Evolutionary conservation across 2,329 filamentous ascomycete species (phyloP).

Genomic region (Exophiala aquamarina): DNA sequence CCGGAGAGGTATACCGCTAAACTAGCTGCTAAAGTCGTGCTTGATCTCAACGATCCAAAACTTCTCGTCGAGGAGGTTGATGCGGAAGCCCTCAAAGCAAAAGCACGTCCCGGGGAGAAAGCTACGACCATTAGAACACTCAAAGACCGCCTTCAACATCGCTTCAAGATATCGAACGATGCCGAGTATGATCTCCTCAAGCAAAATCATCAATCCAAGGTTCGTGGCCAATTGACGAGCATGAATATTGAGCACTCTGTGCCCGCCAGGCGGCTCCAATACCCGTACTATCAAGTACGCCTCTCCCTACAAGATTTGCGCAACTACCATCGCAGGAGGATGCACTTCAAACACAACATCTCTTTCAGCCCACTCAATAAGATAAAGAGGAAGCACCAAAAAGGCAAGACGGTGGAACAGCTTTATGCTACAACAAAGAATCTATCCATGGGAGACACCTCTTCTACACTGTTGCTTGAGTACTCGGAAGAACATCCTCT

Average conservation of each 20-base stretch:
- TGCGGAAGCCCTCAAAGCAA: constrained; percentile 58
- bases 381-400: constrained; percentile 79
- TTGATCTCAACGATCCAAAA: constrained; percentile 86
- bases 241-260: constrained; percentile 92
- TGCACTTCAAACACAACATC: constrained; percentile 68
- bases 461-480: constrained; percentile 82
- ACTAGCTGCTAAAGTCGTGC: constrained; percentile 72
- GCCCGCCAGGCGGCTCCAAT: constrained; percentile 86
- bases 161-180: constrained; percentile 96
- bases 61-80: constrained; percentile 80
- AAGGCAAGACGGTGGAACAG: constrained; percentile 73
- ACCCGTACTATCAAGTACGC: constrained; percentile 93
- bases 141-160: constrained; percentile 63
- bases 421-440: constrained; percentile 79
- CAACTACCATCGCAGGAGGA: constrained; percentile 79
- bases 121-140: constrained; percentile 59
- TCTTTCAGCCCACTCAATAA: constrained; percentile 67
- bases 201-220: constrained; percentile 94
- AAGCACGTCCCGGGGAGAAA: constrained; percentile 36
- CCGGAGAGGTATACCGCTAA: constrained; percentile 72
- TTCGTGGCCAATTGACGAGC: constrained; percentile 86
- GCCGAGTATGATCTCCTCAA: constrained; percentile 94
- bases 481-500: constrained; percentile 93
- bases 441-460: constrained; percentile 84
- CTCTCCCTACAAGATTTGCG: constrained; percentile 69